Evolutionary conservation across 441 rosid species (phyloP).

Genomic region (Erodium texanum): DNA sequence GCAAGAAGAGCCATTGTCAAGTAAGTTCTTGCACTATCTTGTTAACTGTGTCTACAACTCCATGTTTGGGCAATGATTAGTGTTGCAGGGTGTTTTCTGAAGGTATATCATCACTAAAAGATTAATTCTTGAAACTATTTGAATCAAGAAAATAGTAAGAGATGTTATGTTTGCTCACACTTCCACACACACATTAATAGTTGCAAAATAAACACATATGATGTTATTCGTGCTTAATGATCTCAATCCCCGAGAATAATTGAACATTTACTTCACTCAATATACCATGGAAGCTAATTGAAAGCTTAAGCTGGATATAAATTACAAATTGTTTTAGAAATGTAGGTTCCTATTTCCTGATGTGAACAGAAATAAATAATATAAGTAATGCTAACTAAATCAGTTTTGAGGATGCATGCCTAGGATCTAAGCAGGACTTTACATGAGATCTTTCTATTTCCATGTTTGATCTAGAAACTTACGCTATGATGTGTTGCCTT

Average conservation of each 20-base stretch:
- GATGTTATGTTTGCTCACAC: too few relatives aligned
- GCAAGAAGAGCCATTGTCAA: conserved; percentile 20
- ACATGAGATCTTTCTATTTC: neutral
- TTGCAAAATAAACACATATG: too few relatives aligned
- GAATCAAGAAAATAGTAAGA: too few relatives aligned
- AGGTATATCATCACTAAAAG: neutral
- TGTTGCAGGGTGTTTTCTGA: neutral
- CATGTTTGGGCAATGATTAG: neutral
- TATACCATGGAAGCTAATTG: too few relatives aligned
- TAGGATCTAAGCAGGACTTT: neutral
- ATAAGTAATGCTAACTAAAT: neutral
- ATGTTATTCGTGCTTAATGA: too few relatives aligned
- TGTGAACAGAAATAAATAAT: neutral
- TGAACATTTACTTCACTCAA: too few relatives aligned
- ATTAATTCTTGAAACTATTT: neutral
- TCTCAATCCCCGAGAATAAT: too few relatives aligned
- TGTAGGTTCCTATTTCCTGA: neutral
- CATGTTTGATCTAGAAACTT: neutral
- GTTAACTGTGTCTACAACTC: neutral
- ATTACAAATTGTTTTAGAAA: neutral
- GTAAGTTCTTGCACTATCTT: conserved; percentile 12
- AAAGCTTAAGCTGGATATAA: neutral
- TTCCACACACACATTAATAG: too few relatives aligned
- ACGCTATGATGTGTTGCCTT: neutral
- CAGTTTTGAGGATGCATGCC: neutral